Percentiles rank a stretch among this genome's conserved stretches.
Evolutionary conservation across 2,329 filamentous ascomycete genomes (phyloP).

Genomic region (Boeremia lycopersici): DNA sequence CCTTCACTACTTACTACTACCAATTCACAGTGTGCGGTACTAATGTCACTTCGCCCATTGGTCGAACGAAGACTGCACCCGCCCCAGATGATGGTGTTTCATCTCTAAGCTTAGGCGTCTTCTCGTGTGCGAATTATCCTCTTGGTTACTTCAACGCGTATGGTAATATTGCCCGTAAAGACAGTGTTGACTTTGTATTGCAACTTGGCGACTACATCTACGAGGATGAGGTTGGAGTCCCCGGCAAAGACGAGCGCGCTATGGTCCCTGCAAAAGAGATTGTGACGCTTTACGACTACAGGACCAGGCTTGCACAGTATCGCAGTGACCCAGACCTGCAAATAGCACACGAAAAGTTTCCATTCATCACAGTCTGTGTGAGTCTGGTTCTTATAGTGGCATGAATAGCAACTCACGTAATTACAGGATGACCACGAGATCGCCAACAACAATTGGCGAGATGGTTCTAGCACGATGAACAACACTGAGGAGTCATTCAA

Average conservation of each 20-base stretch:
- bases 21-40: constrained; percentile 72
- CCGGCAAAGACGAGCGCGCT: constrained; percentile 41
- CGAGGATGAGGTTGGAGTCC: constrained; percentile 46
- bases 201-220: constrained; percentile 54
- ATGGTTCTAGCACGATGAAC: constrained; percentile 51
- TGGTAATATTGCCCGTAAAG: constrained; percentile 46
- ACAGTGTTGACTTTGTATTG: constrained; percentile 51
- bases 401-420: not conserved
- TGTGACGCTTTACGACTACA: constrained; percentile 51
- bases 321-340: constrained; percentile 49
- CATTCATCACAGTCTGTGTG: constrained; percentile 51
- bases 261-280: constrained; percentile 45
- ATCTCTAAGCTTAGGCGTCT: constrained; percentile 69
- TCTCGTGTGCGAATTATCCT: constrained; percentile 66
- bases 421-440: constrained; percentile 57
- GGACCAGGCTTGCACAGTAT: constrained; percentile 47
- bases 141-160: constrained; percentile 58
- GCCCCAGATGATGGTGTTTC: constrained; percentile 60
- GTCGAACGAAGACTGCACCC: constrained; percentile 73
- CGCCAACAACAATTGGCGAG: constrained; percentile 50
- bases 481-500: constrained; percentile 52
- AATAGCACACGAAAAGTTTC: constrained; percentile 47
- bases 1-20: constrained; percentile 72
- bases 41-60: constrained; percentile 64
- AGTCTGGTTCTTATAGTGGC: not conserved